Evolutionary conservation across 2,329 filamentous ascomycete genomes (phyloP).

Genomic region (Claviceps pazoutovae): DNA sequence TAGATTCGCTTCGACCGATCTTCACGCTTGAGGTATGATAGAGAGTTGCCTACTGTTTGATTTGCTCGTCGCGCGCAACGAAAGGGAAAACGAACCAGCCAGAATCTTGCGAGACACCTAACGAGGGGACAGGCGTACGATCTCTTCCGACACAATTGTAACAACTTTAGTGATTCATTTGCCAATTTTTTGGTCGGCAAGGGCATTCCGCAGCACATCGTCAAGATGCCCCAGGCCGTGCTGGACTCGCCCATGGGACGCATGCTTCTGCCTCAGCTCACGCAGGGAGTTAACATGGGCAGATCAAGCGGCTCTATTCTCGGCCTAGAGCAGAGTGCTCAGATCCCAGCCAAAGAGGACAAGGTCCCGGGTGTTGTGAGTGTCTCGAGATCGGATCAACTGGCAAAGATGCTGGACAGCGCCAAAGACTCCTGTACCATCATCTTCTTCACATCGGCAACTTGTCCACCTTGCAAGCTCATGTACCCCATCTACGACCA

Average conservation of each 20-base stretch:
- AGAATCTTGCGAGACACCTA: background rate
- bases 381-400: constrained; percentile 32
- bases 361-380: constrained; percentile 36
- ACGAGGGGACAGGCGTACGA: constrained; percentile 57
- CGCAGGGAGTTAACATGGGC: constrained; percentile 35
- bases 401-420: constrained; percentile 29
- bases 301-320: constrained; percentile 38
- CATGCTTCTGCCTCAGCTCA: constrained; percentile 65
- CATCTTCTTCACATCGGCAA: constrained; percentile 85
- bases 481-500: constrained; percentile 73
- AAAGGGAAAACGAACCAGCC: background rate
- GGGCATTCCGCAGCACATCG: constrained; percentile 78
- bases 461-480: constrained; percentile 70
- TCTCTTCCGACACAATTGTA: constrained; percentile 84
- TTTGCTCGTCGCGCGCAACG: background rate
- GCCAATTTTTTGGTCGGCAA: constrained; percentile 78
- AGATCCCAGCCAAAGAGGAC: constrained; percentile 6
- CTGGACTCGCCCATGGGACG: constrained; percentile 76
- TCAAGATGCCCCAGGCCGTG: constrained; percentile 71
- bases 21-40: constrained; percentile 60
- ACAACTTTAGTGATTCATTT: constrained; percentile 92
- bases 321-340: constrained; percentile 31
- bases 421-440: constrained; percentile 58
- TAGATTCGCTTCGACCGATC: constrained; percentile 68
- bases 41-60: background rate